Evolutionary conservation across 805 yeast species (phyloP), one percentile per base, ranked within the genome.

Genomic region (Suhomyces vadensis): DNA sequence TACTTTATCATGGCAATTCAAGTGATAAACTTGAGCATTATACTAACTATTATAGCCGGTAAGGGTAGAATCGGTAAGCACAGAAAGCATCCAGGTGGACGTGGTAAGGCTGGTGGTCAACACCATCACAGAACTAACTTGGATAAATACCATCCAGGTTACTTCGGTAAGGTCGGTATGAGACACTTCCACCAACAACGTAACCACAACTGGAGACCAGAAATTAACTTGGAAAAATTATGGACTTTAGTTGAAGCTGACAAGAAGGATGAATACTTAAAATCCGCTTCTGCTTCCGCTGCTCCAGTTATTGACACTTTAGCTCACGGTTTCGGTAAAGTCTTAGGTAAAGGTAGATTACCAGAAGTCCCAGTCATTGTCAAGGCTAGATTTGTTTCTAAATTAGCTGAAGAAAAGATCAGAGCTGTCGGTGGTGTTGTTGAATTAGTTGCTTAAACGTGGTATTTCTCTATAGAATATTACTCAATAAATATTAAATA

Each of bases 71-170:
- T 94, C 78, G 99, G 99, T 80, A 94, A 94, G 87, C 99, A 94
- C 95, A 91, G 99, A 90, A 94, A 94, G 96, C 94, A 87, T 70
- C 97, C 99, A 62, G 99, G 99, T 94, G 99, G 99, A 82, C 91
- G 98, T 81, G 99, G 99, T 94, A 92, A 80, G 91, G 99, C 99
- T 75, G 99, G 99, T 92, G 99, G 99, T 89, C 92, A 82, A 81
- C 98, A 92, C 79, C 99, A 94, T 81, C 99, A 94, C 97, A 89
- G 99, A 85, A 91, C 94, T 77, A 94, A 94, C 84, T 78, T 94
- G 82, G 99, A 94, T 78, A 94, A 92, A 80, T 94, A 87, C 96
- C 99, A 94, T 79, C 99, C 99, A 71, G 99, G 99, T 90, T 94
- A 94, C 92, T 94, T 94, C 81, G 99, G 99, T 87, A 95, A 94